Conservation (phyloP, 129 eudicot genomes). For the Helichrysum umbraculigerum region DNA sequence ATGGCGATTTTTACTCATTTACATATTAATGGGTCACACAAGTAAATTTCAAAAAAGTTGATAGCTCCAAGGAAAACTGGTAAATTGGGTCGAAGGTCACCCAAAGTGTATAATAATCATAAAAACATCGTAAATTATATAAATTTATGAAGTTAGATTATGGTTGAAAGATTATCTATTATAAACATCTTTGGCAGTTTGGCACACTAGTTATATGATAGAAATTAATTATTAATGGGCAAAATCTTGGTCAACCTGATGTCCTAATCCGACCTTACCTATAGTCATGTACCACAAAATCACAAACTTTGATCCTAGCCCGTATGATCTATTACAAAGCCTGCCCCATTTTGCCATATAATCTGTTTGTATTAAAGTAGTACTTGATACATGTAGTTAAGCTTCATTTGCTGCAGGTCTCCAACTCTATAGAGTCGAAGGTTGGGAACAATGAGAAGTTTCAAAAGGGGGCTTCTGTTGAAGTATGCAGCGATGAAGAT, state of each 20-base stretch:
- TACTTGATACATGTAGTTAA: background rate
- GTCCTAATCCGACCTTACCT: background rate
- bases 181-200: too few species aligned
- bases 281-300: background rate
- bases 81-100: background rate
- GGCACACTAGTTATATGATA: too few species aligned
- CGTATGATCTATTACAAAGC: background rate
- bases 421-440: conserved; percentile 23
- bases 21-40: background rate
- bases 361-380: background rate
- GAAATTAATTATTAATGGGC: background rate
- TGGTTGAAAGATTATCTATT: background rate
- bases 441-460: conserved; percentile 26
- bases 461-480: conserved; percentile 55
- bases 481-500: conserved; percentile 73
- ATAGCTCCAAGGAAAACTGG: too few species aligned
- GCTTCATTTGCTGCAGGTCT: conserved; percentile 29
- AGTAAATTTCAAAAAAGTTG: too few species aligned
- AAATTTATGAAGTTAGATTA: background rate
- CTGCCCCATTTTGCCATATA: background rate
- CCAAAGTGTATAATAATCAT: background rate
- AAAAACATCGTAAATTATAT: background rate
- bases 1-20: background rate
- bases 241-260: background rate
- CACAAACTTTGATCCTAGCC: background rate